These are phyloP conservation scores for Persicaria tinctoria DNA, from an alignment of 148 eudicot species.

Conservation along the genomic window DNA sequence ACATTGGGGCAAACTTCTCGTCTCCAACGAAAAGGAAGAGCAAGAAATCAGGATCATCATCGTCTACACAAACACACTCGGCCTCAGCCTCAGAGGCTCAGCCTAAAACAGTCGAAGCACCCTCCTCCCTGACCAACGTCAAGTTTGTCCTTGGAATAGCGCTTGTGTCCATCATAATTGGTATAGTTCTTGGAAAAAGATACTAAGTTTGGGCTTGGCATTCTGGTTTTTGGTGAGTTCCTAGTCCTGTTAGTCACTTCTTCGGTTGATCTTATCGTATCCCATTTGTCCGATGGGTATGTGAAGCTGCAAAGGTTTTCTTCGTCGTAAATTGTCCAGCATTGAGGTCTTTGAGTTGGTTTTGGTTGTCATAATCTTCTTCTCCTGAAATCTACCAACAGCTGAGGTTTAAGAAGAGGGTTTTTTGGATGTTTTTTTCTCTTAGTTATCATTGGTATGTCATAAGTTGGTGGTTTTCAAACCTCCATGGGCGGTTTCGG, in stretches of 20 bases:
- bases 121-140: constrained; percentile 32
- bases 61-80: constrained; percentile 32
- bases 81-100: constrained; percentile 26
- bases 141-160: constrained; percentile 75
- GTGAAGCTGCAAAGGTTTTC: neutral
- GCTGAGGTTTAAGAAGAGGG: constrained; percentile 5
- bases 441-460: neutral
- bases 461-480: constrained; percentile 1
- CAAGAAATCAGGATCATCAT: constrained; percentile 49
- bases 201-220: constrained; percentile 26
- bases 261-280: neutral
- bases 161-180: constrained; percentile 71
- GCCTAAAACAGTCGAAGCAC: constrained; percentile 28
- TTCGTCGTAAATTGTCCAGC: neutral
- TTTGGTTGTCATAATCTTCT: constrained; percentile 5
- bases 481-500: neutral
- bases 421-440: neutral
- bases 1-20: constrained; percentile 37
- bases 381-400: neutral
- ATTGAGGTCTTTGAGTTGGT: constrained; percentile 3
- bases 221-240: neutral
- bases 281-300: neutral
- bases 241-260: neutral
- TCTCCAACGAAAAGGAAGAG: constrained; percentile 62
- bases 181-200: constrained; percentile 74